Percentiles rank a stretch among this genome's conserved stretches.
These are phyloP conservation scores for Metschnikowia reukaufii DNA, from an alignment of 805 yeast species.

Conservation along the genomic window DNA sequence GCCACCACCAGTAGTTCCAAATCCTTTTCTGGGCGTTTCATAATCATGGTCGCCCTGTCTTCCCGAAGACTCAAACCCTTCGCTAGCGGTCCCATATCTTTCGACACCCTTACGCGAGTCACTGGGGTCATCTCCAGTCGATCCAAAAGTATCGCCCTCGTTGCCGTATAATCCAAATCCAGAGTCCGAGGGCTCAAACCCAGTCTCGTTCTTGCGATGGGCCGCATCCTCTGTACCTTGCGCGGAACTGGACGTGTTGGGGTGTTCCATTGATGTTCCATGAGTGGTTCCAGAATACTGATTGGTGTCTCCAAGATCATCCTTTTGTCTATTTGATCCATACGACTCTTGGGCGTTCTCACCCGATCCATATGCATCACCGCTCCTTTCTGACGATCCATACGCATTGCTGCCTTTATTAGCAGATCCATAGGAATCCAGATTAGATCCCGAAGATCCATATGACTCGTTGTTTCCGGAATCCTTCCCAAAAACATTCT, in stretches of 20 bases:
- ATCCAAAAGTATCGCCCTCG: conserved; percentile 21
- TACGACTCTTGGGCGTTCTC: conserved; percentile 10
- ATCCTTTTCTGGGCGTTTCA: conserved; percentile 14
- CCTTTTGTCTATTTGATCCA: too few species aligned
- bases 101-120: conserved; percentile 13
- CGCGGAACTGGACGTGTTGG: too few species aligned
- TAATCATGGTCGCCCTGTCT: conserved; percentile 14
- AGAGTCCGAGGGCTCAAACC: background rate
- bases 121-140: conserved; percentile 15
- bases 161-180: background rate
- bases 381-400: conserved; percentile 23
- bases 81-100: conserved; percentile 26
- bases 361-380: conserved; percentile 27
- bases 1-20: conserved; percentile 21
- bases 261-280: too few species aligned
- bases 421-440: conserved; percentile 26
- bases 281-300: background rate
- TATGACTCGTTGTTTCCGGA: conserved; percentile 4
- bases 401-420: conserved; percentile 20
- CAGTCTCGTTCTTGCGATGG: background rate
- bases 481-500: conserved; percentile 13
- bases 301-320: background rate
- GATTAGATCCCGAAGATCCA: background rate
- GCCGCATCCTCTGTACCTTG: too few species aligned
- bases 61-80: conserved; percentile 23